Conservation (phyloP, 805 yeast species). For the Lipomyces starkeyi region DNA sequence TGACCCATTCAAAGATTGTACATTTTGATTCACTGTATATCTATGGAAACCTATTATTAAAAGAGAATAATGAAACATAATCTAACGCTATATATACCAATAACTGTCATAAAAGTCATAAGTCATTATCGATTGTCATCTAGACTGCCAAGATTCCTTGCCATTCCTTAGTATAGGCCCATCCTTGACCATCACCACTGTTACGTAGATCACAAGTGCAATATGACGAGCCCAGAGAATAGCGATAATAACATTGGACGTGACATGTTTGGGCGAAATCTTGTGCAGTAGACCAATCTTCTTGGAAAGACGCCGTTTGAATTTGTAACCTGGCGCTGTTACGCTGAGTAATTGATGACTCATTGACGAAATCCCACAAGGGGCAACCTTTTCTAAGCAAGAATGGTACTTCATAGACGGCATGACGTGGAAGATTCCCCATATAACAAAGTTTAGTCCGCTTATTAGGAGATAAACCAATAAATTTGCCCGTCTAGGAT, state of each 20-base stretch:
- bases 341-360: not conserved
- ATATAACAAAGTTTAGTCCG: not conserved
- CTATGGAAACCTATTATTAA: not conserved
- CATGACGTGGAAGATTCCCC: constrained; percentile 1
- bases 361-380: not conserved
- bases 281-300: not conserved
- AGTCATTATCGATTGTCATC: not conserved
- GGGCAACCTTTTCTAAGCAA: not conserved
- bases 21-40: constrained; percentile 4
- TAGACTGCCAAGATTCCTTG: not conserved
- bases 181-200: not conserved
- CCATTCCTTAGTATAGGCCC: constrained; percentile 1
- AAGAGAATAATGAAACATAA: not conserved
- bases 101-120: not conserved
- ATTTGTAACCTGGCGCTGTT: not conserved
- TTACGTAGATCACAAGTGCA: constrained; percentile 4
- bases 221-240: constrained; percentile 8
- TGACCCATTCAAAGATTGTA: constrained; percentile 6
- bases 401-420: constrained; percentile 5
- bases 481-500: not conserved
- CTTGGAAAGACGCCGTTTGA: not conserved
- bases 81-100: not conserved
- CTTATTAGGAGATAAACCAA: not conserved
- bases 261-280: not conserved
- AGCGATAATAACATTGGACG: not conserved